Evolutionary conservation across 345 rosid genomes (phyloP).

Genomic region (Passiflora organensis): DNA sequence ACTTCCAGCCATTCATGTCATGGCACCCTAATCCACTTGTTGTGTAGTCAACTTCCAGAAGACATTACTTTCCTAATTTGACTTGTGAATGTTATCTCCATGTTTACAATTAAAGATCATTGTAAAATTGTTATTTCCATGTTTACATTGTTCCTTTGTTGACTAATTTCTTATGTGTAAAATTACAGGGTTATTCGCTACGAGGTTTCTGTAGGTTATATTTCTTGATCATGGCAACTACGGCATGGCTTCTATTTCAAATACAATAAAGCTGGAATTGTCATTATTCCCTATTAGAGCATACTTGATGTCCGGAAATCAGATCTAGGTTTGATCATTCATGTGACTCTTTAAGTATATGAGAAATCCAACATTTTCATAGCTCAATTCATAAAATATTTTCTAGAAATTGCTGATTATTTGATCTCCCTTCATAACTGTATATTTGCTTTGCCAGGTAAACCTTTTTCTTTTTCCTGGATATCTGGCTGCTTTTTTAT

Average conservation of each 20-base stretch:
- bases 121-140: not conserved
- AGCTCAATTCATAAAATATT: conserved; percentile 7
- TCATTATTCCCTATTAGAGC: conserved; percentile 6
- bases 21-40: no score
- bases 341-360: conserved; percentile 5
- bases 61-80: no score
- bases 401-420: conserved; percentile 27
- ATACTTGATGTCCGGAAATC: conserved; percentile 5
- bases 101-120: no score
- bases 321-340: conserved; percentile 13
- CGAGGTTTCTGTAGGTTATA: conserved; percentile 16
- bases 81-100: not conserved
- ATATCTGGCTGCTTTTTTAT: not conserved
- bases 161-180: conserved; percentile 4
- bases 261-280: conserved; percentile 24
- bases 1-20: no score
- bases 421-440: conserved; percentile 19
- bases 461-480: not conserved
- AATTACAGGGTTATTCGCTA: conserved; percentile 39
- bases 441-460: conserved; percentile 3
- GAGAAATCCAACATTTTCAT: conserved; percentile 11
- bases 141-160: not conserved
- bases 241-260: conserved; percentile 28
- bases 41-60: no score
- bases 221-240: conserved; percentile 20